Percentiles rank a stretch among this genome's conserved stretches.
Evolutionary conservation across 108 stramenopile species (phyloP).

Genomic region (Aurantiochytrium sp.): DNA sequence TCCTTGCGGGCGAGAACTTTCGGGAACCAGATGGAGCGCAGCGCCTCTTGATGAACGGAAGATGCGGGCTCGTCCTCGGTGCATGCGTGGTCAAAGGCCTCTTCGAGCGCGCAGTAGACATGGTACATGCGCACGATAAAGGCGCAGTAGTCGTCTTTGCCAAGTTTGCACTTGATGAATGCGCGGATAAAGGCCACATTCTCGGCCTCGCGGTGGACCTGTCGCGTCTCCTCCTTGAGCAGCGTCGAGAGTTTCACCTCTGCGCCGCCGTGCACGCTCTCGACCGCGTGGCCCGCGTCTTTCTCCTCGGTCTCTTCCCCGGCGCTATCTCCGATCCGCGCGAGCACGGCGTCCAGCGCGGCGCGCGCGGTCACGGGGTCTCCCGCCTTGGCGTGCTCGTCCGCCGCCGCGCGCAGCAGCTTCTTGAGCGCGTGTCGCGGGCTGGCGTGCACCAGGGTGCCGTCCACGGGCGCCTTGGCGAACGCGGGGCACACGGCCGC

Average conservation of each 20-base stretch:
- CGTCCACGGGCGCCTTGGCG: too few species aligned
- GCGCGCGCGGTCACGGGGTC: neutral
- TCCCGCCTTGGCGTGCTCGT: neutral
- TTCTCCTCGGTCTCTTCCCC: neutral
- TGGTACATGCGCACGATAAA: slow-evolving; percentile 3
- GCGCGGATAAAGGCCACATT: neutral
- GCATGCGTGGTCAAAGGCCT: neutral
- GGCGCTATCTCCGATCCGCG: neutral
- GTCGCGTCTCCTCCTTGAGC: neutral
- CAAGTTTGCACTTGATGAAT: neutral
- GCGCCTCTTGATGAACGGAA: neutral
- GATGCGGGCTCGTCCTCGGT: neutral
- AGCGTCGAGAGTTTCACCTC: neutral
- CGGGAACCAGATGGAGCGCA: neutral
- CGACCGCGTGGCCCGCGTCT: neutral
- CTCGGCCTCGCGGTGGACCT: slow-evolving; percentile 1
- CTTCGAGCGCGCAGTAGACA: neutral
- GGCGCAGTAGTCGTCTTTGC: neutral
- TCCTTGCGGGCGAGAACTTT: neutral
- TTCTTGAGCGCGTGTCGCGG: neutral
- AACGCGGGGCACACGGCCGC: neutral
- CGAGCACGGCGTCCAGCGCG: neutral
- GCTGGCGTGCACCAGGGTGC: too few species aligned
- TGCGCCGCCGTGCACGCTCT: neutral
- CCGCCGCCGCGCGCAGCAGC: neutral